These are phyloP conservation scores for Salvia splendens DNA, from an alignment of 257 asterid genomes.

Conservation along the genomic window DNA sequence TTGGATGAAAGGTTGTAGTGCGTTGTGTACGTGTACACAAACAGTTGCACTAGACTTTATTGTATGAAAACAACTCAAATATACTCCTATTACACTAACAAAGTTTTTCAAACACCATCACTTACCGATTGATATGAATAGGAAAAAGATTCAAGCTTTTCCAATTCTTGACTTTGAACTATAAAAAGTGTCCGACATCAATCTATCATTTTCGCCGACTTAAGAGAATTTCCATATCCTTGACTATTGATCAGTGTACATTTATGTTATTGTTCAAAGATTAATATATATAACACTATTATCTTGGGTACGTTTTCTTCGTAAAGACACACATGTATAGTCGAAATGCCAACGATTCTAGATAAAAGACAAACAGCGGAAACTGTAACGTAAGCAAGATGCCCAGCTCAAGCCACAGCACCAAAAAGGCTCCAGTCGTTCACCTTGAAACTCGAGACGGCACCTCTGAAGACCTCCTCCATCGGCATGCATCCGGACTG, in stretches of 20 bases:
- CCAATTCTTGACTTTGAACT: background rate
- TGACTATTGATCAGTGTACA: background rate
- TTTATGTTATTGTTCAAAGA: background rate
- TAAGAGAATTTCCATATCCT: background rate
- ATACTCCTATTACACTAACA: no score
- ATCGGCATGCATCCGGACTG: slow-evolving; percentile 70
- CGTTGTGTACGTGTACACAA: no score
- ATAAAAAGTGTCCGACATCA: background rate
- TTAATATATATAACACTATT: background rate
- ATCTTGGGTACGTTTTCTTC: background rate
- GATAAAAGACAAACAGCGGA: background rate
- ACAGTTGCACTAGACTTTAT: slow-evolving; percentile 23
- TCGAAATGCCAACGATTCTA: background rate
- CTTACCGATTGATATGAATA: background rate
- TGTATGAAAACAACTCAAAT: slow-evolving; percentile 31
- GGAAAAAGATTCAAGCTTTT: background rate
- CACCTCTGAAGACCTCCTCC: slow-evolving; percentile 72
- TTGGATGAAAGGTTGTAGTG: background rate
- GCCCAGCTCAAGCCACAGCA: slow-evolving; percentile 33
- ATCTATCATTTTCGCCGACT: background rate
- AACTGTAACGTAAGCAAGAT: background rate
- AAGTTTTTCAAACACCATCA: background rate
- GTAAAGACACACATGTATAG: background rate
- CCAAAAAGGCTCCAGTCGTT: slow-evolving; percentile 79
- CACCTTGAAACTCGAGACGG: slow-evolving; percentile 77